Evolutionary conservation across 164 flowering plant species (phyloP).

Genomic region (Santalum album): DNA sequence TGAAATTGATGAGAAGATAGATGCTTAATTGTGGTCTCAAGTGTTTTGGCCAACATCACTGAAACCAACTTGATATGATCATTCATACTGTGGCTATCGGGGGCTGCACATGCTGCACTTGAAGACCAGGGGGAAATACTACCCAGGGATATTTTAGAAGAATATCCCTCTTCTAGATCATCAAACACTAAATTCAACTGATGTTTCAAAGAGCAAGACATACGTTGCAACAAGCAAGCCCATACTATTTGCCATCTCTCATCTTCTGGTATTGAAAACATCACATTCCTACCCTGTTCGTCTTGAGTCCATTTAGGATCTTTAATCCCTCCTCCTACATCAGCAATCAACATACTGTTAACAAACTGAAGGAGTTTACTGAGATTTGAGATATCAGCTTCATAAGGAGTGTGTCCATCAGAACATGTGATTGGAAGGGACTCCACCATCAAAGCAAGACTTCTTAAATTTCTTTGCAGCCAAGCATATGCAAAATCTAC

Average conservation of each 20-base stretch:
- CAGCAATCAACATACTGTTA: constrained; percentile 14
- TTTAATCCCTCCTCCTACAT: constrained; percentile 7
- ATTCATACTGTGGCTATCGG: constrained; percentile 16
- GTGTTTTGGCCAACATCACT: constrained; percentile 23
- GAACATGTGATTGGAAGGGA: constrained; percentile 30
- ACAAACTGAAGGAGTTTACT: constrained; percentile 21
- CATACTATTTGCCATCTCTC: constrained; percentile 57
- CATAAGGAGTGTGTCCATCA: constrained; percentile 24
- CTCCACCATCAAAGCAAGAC: constrained; percentile 37
- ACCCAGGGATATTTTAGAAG: constrained; percentile 8
- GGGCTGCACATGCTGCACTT: constrained; percentile 13
- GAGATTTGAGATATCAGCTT: constrained; percentile 34
- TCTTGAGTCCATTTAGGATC: constrained; percentile 15
- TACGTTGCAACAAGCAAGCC: constrained; percentile 54
- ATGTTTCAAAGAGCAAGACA: constrained; percentile 34
- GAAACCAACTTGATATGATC: constrained; percentile 19
- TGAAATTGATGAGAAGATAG: constrained; percentile 40
- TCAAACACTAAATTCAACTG: constrained; percentile 22
- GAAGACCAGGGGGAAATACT: constrained; percentile 17
- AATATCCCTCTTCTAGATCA: constrained; percentile 18
- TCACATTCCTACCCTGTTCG: constrained; percentile 20
- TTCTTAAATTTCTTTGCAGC: constrained; percentile 42
- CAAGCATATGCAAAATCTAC: constrained; percentile 49
- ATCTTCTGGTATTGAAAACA: constrained; percentile 40
- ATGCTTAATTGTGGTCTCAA: constrained; percentile 31